phyloP scores from a whole-genome alignment of 129 eudicot genomes.

The Calendula officinalis region DNA sequence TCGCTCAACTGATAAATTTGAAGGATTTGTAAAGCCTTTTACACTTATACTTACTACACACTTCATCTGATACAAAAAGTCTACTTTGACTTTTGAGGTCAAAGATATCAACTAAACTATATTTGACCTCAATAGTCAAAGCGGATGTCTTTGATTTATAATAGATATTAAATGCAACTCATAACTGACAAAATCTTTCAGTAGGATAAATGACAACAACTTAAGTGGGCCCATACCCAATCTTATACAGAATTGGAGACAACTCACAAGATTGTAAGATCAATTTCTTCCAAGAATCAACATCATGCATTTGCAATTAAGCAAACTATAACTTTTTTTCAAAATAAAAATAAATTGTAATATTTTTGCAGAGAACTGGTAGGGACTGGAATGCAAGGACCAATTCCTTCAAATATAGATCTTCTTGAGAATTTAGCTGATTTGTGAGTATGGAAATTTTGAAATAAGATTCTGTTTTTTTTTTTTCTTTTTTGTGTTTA shows the following conservation, averaged over 20 bases:
- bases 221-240: constrained; percentile 2
- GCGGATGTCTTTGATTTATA: not conserved
- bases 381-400: constrained; percentile 75
- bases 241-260: constrained; percentile 8
- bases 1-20: constrained; percentile 47
- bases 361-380: constrained; percentile 53
- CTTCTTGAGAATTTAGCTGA: constrained; percentile 43
- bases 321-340: not conserved
- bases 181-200: not conserved
- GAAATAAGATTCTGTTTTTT: not conserved
- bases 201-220: constrained; percentile 6
- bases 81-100: not conserved
- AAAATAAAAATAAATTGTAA: not conserved
- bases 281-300: not conserved
- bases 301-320: not conserved
- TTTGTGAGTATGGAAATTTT: constrained; percentile 45
- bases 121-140: constrained; percentile 1
- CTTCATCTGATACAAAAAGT: constrained; percentile 3
- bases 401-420: constrained; percentile 63
- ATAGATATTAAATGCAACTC: not conserved
- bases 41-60: constrained; percentile 1
- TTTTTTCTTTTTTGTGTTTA: not conserved
- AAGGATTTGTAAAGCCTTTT: constrained; percentile 56
- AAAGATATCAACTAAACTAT: too few relatives aligned
- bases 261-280: constrained; percentile 5